phyloP scores from a whole-genome alignment of 1,284 basidiomycete species.

The Apiotrichum laibachii region DNA sequence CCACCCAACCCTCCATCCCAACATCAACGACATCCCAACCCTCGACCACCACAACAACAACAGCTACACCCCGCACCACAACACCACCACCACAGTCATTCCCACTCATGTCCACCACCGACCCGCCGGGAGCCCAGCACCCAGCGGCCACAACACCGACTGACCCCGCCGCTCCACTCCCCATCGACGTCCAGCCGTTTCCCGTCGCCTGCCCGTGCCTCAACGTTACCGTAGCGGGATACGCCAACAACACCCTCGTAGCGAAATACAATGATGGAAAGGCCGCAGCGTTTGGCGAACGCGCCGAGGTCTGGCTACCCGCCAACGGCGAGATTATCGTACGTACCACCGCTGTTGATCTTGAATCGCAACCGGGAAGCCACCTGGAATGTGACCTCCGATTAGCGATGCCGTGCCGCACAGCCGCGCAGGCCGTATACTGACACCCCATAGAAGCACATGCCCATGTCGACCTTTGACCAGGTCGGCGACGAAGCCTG shows the following conservation, averaged over 20 bases:
- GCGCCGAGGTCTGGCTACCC: constrained; percentile 19
- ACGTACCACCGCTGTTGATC: constrained; percentile 7
- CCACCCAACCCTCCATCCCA: too few species aligned
- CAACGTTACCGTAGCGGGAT: constrained; percentile 32
- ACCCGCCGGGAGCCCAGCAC: not conserved
- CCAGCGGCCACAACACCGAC: not conserved
- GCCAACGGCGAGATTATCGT: constrained; percentile 20
- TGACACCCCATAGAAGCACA: constrained; percentile 8
- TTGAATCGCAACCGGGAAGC: not conserved
- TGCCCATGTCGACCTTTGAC: constrained; percentile 17
- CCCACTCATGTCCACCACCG: constrained; percentile 6
- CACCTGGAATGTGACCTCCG: too few species aligned
- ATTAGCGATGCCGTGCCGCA: too few species aligned
- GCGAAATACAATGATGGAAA: constrained; percentile 6
- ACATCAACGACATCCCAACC: too few species aligned
- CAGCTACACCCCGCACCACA: not conserved
- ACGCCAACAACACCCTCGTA: constrained; percentile 13
- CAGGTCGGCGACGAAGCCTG: constrained; percentile 20
- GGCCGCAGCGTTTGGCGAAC: constrained; percentile 1
- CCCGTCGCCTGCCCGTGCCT: constrained; percentile 35
- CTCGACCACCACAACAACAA: too few species aligned
- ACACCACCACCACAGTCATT: not conserved
- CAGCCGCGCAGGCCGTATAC: not conserved
- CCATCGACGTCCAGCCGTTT: constrained; percentile 27
- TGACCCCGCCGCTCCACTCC: constrained; percentile 16